Evolutionary conservation across 805 yeast genomes (phyloP).

Genomic region (Candida takata): DNA sequence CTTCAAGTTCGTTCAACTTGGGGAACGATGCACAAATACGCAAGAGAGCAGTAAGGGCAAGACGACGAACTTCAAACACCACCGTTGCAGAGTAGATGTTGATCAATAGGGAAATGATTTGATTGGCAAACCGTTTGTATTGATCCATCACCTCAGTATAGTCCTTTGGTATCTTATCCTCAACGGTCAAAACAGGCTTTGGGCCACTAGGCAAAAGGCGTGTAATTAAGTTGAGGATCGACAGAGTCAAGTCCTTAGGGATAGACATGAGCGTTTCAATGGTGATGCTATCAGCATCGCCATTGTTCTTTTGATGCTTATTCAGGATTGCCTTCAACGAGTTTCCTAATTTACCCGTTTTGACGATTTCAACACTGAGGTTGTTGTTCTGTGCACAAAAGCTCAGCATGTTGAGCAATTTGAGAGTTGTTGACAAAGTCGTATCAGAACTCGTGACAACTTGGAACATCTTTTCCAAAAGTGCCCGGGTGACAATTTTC

Average conservation of each 20-base stretch:
- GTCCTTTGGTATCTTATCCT: slow-evolving; percentile 16
- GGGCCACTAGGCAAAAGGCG: slow-evolving; percentile 46
- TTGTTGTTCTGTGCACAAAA: slow-evolving; percentile 33
- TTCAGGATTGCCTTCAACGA: slow-evolving; percentile 43
- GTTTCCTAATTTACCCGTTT: slow-evolving; percentile 41
- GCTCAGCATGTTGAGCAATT: slow-evolving; percentile 35
- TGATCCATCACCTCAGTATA: slow-evolving; percentile 21
- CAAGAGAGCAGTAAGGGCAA: slow-evolving; percentile 45
- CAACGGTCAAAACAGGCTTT: slow-evolving; percentile 21
- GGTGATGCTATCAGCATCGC: slow-evolving; percentile 28
- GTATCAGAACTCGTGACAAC: slow-evolving; percentile 26
- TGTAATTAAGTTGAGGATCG: slow-evolving; percentile 49
- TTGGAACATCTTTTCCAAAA: slow-evolving; percentile 28
- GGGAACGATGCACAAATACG: slow-evolving; percentile 42
- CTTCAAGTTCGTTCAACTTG: slow-evolving; percentile 26
- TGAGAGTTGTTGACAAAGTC: slow-evolving; percentile 25
- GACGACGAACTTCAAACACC: slow-evolving; percentile 55
- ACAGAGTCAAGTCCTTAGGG: slow-evolving; percentile 56
- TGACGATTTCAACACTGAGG: slow-evolving; percentile 38
- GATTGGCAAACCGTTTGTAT: slow-evolving; percentile 32
- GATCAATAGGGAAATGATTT: slow-evolving; percentile 46
- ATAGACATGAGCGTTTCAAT: slow-evolving; percentile 69
- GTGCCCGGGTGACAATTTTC: slow-evolving; percentile 30
- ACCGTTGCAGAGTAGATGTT: slow-evolving; percentile 68
- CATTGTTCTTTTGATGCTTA: slow-evolving; percentile 36